Percentiles rank a stretch among this genome's conserved stretches.
phyloP scores from a whole-genome alignment of 305 asterid genomes.

The Caryopteris hybrid region DNA sequence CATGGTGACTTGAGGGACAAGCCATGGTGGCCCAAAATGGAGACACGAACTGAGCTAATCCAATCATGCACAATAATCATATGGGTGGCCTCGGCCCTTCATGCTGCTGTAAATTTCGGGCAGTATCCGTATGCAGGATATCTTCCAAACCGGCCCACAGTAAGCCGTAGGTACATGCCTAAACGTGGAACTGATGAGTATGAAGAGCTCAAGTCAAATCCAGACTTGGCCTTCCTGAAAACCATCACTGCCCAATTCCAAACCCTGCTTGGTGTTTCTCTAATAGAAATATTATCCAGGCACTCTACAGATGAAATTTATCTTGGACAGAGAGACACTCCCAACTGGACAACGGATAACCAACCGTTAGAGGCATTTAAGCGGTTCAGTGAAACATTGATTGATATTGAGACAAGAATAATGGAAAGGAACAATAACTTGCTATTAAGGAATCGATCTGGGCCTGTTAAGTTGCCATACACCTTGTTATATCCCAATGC shows the following conservation, averaged over 20 bases:
- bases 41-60: slow-evolving; percentile 51
- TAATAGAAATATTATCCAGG: slow-evolving; percentile 78
- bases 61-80: slow-evolving; percentile 70
- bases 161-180: slow-evolving; percentile 87
- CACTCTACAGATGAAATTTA: slow-evolving; percentile 77
- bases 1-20: slow-evolving; percentile 81
- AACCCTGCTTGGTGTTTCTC: slow-evolving; percentile 72
- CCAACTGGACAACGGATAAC: slow-evolving; percentile 53
- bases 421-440: slow-evolving; percentile 37
- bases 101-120: slow-evolving; percentile 59
- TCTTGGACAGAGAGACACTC: slow-evolving; percentile 67
- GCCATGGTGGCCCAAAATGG: slow-evolving; percentile 92
- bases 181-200: slow-evolving; percentile 60
- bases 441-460: slow-evolving; percentile 46
- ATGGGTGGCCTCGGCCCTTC: slow-evolving; percentile 94
- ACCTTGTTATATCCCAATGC: slow-evolving; percentile 59
- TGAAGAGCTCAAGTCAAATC: slow-evolving; percentile 56
- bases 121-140: slow-evolving; percentile 93
- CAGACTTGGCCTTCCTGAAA: slow-evolving; percentile 61
- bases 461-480: slow-evolving; percentile 72
- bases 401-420: slow-evolving; percentile 45
- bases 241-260: slow-evolving; percentile 88
- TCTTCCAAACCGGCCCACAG: slow-evolving; percentile 86
- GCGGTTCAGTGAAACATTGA: slow-evolving; percentile 34
- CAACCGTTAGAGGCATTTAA: slow-evolving; percentile 44